Conservation (phyloP, 2,329 filamentous ascomycete species). For the Talaromyces sp. region DNA sequence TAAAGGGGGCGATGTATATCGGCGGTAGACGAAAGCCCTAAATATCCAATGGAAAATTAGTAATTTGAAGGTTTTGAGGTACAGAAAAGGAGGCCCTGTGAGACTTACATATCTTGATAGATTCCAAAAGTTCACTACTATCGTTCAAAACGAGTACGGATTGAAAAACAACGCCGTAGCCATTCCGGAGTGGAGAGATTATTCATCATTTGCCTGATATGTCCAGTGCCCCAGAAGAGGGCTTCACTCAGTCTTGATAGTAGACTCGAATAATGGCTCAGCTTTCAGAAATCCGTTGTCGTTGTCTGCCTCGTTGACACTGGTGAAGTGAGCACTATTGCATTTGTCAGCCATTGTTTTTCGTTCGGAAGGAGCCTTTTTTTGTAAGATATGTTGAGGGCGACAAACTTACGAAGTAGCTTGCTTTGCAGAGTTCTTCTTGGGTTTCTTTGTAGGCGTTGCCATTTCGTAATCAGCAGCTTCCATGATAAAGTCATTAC, state of each 20-base stretch:
- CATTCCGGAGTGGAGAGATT: too few species aligned
- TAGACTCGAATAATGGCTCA: background rate
- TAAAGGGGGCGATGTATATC: background rate
- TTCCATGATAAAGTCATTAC: background rate
- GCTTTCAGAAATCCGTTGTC: background rate
- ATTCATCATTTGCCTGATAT: too few species aligned
- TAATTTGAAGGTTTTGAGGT: too few species aligned
- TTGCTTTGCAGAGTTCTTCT: constrained; percentile 21
- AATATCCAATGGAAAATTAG: too few species aligned
- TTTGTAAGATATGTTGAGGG: background rate
- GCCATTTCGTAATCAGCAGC: constrained; percentile 16
- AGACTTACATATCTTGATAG: too few species aligned
- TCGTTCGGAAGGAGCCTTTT: too few species aligned
- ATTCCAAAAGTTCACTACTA: too few species aligned
- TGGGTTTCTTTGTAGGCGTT: constrained; percentile 20
- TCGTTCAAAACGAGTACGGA: too few species aligned
- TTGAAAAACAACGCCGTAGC: too few species aligned
- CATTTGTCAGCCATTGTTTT: too few species aligned
- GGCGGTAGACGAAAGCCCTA: background rate
- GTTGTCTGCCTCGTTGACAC: background rate
- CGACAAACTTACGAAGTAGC: background rate
- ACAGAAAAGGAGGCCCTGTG: too few species aligned
- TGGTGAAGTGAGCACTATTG: background rate
- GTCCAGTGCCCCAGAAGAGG: too few species aligned
- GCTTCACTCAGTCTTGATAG: background rate